Evolutionary conservation across 768 basidiomycete genomes (phyloP), one percentile per base, ranked within the genome.

Genomic region (Russula sp.): DNA sequence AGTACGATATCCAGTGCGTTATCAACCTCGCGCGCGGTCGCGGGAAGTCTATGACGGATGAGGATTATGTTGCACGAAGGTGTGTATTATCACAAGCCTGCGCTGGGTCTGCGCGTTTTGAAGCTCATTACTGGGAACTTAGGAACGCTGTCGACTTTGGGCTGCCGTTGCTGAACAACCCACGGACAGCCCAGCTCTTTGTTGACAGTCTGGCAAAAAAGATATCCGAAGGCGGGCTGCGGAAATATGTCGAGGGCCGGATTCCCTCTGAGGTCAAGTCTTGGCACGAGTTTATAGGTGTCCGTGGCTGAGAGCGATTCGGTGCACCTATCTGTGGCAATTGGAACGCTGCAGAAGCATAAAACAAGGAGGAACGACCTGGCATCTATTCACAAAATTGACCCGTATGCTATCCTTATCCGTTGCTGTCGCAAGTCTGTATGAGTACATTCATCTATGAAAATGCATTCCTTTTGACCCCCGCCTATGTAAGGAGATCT

Each of bases 11-110:
- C 68, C 88, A 93, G 70, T 87, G 85, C 50, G 97, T 99, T 46
- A 85, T 98, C 75, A 98, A 98, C 76, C 81, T 99, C 55, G 87
- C 96, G 11, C 84, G 86, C 69, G 76, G 82, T 58, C 86, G 93
- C 7, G 95, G 87, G 38, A 77, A 75, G 45, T 83, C 85, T 68
- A 83, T 86, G 13, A 78, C 84, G 13, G 97, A 98, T 71, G 92
- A 98, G 71, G 94, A 98, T 69, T 99, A 99, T 69, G 95, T 98
- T 50, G 96, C 97, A 58, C 83, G 97, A 71, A 81, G 89, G 85
- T 88, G 70, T 68, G 83, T 78, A 59, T 39, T 2, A n/a, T n/a
- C n/a, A 25, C 16, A 29, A 32, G 22, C 29, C 36, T 45, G 13
- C 57, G 7, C 38, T 45, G 50, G 5, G 18, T 60, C 59, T 59